These are phyloP conservation scores for Phytophthora cryptogea DNA, from an alignment of 352 stramenopile genomes.

Conservation along the genomic window DNA sequence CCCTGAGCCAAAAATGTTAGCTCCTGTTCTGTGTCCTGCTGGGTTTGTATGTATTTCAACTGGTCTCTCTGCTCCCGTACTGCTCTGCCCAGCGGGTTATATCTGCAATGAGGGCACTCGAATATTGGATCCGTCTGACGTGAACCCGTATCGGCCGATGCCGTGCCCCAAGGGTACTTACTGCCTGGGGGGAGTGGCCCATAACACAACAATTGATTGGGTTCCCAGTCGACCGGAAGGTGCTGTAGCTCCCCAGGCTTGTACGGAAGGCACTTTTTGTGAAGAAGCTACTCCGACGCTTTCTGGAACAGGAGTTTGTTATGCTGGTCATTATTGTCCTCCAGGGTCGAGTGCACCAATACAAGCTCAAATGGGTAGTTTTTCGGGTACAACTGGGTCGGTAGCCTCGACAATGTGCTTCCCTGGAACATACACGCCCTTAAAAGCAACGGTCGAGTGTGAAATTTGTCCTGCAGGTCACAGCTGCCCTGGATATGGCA, in stretches of 20 bases:
- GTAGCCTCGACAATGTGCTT: constrained; percentile 96
- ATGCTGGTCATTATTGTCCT: constrained; percentile 96
- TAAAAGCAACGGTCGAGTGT: constrained; percentile 89
- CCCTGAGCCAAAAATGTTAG: constrained; percentile 78
- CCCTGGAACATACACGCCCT: constrained; percentile 95
- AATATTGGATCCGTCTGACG: constrained; percentile 87
- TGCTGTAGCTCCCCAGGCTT: constrained; percentile 89
- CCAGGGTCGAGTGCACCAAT: constrained; percentile 87
- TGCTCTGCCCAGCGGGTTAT: constrained; percentile 95
- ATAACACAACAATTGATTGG: constrained; percentile 93
- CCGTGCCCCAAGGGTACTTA: constrained; percentile 93
- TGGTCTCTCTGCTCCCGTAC: constrained; percentile 87
- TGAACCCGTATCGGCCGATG: constrained; percentile 73
- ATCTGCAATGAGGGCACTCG: constrained; percentile 94
- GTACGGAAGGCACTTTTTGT: constrained; percentile 96
- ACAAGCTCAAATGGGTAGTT: constrained; percentile 92
- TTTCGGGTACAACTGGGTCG: constrained; percentile 82
- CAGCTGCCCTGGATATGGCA: constrained; percentile 94
- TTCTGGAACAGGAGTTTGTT: constrained; percentile 90
- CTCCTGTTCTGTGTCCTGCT: constrained; percentile 87
- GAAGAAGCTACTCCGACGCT: constrained; percentile 74
- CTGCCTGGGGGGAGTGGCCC: constrained; percentile 95
- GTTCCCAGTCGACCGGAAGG: constrained; percentile 84
- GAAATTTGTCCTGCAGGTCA: constrained; percentile 94
- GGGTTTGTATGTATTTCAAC: constrained; percentile 96